Percentiles rank a stretch among this genome's conserved stretches.
These are phyloP conservation scores for Leucoagaricus sp. DNA, from an alignment of 1,284 basidiomycete species.

Conservation along the genomic window DNA sequence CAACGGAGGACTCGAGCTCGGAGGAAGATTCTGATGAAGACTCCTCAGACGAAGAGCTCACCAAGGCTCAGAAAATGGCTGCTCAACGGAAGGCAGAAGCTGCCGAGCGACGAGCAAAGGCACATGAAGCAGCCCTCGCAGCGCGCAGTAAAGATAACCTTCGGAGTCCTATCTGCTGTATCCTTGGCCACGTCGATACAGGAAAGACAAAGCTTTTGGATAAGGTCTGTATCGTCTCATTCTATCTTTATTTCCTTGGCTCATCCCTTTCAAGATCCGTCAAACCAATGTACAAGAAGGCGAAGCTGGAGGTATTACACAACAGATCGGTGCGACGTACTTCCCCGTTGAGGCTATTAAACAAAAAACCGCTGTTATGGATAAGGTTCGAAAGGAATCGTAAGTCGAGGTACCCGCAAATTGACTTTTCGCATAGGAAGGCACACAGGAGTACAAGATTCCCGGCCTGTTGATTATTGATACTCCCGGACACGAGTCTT, in stretches of 20 bases:
- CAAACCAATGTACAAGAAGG: conserved; percentile 99
- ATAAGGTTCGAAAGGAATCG: conserved; percentile 55
- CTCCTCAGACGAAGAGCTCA: conserved; percentile 66
- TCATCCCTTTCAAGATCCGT: conserved; percentile 70
- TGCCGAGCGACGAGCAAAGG: conserved; percentile 78
- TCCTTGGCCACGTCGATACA: conserved; percentile 99
- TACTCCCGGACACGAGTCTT: conserved; percentile 99
- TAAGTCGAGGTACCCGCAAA: background rate
- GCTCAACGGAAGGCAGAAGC: conserved; percentile 85
- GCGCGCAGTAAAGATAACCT: conserved; percentile 89
- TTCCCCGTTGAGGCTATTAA: conserved; percentile 98
- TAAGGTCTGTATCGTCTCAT: conserved; percentile 58
- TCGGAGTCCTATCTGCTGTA: conserved; percentile 98
- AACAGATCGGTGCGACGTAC: conserved; percentile 99
- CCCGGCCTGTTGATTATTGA: conserved; percentile 97
- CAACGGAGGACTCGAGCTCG: conserved; percentile 37
- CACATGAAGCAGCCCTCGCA: conserved; percentile 86
- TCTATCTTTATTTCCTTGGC: background rate
- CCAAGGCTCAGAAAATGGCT: conserved; percentile 63
- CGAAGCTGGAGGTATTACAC: conserved; percentile 99
- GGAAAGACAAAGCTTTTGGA: conserved; percentile 99
- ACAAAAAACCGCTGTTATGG: conserved; percentile 90
- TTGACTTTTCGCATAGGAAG: conserved; percentile 51
- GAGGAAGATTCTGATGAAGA: conserved; percentile 51
- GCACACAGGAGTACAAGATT: conserved; percentile 90